Evolutionary conservation across 2,329 filamentous ascomycete genomes (phyloP).

Genomic region (Aspergillus proliferans): DNA sequence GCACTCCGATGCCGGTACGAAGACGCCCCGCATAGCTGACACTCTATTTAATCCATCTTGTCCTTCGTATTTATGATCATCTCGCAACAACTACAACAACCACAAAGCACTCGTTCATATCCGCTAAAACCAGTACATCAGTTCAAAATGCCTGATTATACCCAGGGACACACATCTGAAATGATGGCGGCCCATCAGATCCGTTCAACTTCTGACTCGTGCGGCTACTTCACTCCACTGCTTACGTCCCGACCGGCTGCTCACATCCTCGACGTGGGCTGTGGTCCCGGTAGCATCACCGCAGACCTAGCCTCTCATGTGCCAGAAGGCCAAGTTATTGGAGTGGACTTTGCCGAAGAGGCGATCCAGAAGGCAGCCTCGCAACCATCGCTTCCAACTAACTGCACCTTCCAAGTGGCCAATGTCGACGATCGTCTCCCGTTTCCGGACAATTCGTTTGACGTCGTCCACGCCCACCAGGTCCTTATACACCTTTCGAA

Average conservation of each 20-base stretch:
- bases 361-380: conserved; percentile 26
- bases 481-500: conserved; percentile 52
- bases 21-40: too few species aligned
- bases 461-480: conserved; percentile 56
- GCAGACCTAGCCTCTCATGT: conserved; percentile 33
- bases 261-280: conserved; percentile 40
- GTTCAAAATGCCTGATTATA: conserved; percentile 13
- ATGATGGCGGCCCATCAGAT: conserved; percentile 24
- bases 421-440: conserved; percentile 36
- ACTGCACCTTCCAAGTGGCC: conserved; percentile 31
- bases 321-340: conserved; percentile 34
- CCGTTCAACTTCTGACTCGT: conserved; percentile 30
- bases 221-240: conserved; percentile 35
- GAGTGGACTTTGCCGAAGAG: conserved; percentile 23
- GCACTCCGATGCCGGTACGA: too few species aligned
- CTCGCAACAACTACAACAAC: background rate
- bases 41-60: too few species aligned
- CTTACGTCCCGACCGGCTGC: conserved; percentile 25
- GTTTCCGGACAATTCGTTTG: conserved; percentile 47
- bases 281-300: conserved; percentile 41
- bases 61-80: too few species aligned
- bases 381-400: conserved; percentile 17
- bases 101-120: too few species aligned
- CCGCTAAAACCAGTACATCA: too few species aligned
- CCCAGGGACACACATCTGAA: conserved; percentile 26